A percentile compares a stretch with the other conserved stretches of the same genome.
phyloP scores from a whole-genome alignment of 441 rosid species.

The Populus hybrid region DNA sequence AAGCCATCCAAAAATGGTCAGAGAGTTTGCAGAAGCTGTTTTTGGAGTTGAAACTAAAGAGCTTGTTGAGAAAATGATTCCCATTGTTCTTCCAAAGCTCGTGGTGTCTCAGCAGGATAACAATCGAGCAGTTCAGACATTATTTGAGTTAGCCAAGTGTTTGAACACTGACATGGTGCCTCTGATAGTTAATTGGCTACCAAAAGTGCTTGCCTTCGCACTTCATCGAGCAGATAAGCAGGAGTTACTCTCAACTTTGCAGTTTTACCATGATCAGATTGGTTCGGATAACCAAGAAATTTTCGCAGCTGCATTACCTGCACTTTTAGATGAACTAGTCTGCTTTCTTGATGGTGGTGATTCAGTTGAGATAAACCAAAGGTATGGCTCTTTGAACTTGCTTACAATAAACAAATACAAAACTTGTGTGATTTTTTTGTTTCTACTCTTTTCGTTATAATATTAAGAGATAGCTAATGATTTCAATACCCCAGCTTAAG shows the following conservation, averaged over 20 bases:
- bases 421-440: neutral
- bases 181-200: constrained; percentile 84
- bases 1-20: constrained; percentile 68
- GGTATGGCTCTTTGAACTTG: constrained; percentile 45
- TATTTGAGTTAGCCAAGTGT: constrained; percentile 74
- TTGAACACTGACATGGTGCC: constrained; percentile 71
- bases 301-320: constrained; percentile 96
- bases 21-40: constrained; percentile 95
- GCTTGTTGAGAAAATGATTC: constrained; percentile 79
- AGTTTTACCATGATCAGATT: constrained; percentile 78
- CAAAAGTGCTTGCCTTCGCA: constrained; percentile 95
- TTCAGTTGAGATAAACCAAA: constrained; percentile 64
- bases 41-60: constrained; percentile 71
- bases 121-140: constrained; percentile 56
- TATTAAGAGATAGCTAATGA: neutral
- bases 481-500: neutral
- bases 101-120: constrained; percentile 76
- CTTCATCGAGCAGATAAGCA: constrained; percentile 69
- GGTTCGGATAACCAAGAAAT: constrained; percentile 92
- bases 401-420: neutral
- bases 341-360: constrained; percentile 87
- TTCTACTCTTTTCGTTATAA: neutral
- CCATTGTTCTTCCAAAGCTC: constrained; percentile 90
- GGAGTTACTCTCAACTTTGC: constrained; percentile 69
- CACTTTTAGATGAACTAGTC: constrained; percentile 89